phyloP scores from a whole-genome alignment of 176 grass and related monocot species.

The Phragmites australis region DNA sequence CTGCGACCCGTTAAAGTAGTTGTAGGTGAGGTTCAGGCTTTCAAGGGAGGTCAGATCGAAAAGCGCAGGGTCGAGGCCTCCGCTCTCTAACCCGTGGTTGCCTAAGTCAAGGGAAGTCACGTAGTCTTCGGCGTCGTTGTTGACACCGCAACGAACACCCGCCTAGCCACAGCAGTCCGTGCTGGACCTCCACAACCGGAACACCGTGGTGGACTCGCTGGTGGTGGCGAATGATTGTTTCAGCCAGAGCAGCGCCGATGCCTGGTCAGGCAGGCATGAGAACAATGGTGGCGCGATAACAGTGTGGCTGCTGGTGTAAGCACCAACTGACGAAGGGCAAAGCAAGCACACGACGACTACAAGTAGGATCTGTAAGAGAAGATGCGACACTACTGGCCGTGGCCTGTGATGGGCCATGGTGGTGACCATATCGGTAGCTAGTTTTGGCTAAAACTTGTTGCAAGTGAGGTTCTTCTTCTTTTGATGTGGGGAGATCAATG shows the following conservation, averaged over 20 bases:
- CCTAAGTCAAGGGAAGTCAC: slow-evolving; percentile 44
- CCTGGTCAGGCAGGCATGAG: background rate
- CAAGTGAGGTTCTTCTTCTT: background rate
- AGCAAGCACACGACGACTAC: no score
- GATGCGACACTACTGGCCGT: accelerated
- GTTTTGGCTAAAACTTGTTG: background rate
- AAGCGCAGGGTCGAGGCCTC: background rate
- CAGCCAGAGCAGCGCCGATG: background rate
- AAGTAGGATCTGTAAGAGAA: background rate
- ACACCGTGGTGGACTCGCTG: background rate
- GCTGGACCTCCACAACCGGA: background rate
- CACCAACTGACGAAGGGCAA: no score
- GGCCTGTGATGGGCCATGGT: background rate
- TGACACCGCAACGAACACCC: background rate
- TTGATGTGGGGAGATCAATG: background rate
- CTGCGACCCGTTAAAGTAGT: slow-evolving; percentile 17
- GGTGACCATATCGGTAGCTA: no score
- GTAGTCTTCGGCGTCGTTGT: background rate
- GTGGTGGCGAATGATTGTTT: background rate
- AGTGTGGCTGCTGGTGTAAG: no score
- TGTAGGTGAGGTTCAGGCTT: slow-evolving; percentile 40
- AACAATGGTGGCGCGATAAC: no score
- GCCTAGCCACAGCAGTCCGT: background rate
- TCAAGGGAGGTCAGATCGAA: slow-evolving; percentile 41
- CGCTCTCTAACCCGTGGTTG: background rate